Evolutionary conservation across 371 early-diverging fungal species (phyloP).

Genomic region (Mortierella polycephala): DNA sequence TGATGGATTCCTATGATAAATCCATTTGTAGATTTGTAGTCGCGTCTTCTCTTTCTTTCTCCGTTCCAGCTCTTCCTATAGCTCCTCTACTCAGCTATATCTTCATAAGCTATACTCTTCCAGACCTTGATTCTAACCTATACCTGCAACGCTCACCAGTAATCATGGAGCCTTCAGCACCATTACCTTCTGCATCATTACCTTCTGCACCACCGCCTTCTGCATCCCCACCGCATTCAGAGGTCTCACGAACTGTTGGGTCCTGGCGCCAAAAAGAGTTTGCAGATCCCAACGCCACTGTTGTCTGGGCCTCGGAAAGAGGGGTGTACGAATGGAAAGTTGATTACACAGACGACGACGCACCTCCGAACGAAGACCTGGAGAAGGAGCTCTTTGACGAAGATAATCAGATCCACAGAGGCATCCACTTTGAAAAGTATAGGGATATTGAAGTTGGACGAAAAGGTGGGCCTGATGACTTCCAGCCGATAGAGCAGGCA

Average conservation of each 20-base stretch:
- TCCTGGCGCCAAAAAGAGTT: conserved; percentile 5
- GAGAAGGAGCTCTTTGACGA: conserved; percentile 23
- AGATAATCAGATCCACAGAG: conserved; percentile 17
- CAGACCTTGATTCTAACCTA: too few relatives aligned
- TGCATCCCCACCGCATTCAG: not conserved
- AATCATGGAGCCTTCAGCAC: not conserved
- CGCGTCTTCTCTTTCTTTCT: too few relatives aligned
- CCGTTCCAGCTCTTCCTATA: too few relatives aligned
- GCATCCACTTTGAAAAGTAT: conserved; percentile 21
- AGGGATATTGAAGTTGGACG: conserved; percentile 12
- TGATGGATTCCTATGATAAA: not conserved
- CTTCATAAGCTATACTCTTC: too few relatives aligned
- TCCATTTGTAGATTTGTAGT: too few relatives aligned
- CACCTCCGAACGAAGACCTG: conserved; percentile 19
- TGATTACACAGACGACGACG: conserved; percentile 18
- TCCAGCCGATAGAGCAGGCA: conserved; percentile 19
- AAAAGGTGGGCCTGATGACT: conserved; percentile 27
- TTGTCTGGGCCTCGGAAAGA: conserved; percentile 7
- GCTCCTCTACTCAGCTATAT: too few relatives aligned
- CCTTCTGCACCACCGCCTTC: not conserved
- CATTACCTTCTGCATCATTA: not conserved
- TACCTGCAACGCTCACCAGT: too few relatives aligned
- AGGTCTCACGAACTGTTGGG: not conserved
- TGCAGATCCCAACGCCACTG: conserved; percentile 1
- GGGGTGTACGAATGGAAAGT: conserved; percentile 31